These are phyloP conservation scores for Starmera dryadoides DNA, from an alignment of 805 yeast species.

Conservation along the genomic window DNA sequence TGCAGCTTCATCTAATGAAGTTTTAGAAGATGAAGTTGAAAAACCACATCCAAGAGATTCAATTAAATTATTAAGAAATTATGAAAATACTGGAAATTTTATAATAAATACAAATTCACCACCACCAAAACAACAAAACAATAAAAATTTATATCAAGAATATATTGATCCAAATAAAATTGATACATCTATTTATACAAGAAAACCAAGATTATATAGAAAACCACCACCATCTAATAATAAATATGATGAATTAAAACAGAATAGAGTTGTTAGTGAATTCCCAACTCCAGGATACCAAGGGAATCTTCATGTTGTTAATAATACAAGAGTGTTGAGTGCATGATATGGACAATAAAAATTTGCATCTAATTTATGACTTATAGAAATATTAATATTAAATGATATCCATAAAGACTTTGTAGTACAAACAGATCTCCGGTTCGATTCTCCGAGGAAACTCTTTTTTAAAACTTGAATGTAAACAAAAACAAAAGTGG, in stretches of 20 bases:
- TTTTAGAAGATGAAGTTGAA: neutral
- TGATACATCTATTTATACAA: conserved; percentile 1
- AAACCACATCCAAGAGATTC: conserved; percentile 2
- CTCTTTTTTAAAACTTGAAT: too few relatives aligned
- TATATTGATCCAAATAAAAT: neutral
- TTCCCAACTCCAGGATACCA: neutral
- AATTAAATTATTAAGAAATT: conserved; percentile 1
- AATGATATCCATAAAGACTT: too few relatives aligned
- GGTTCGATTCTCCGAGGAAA: too few relatives aligned
- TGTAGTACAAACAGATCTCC: too few relatives aligned
- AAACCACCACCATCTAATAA: neutral
- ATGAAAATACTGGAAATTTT: neutral
- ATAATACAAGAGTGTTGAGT: neutral
- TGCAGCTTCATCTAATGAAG: neutral
- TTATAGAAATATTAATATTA: too few relatives aligned
- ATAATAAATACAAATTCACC: neutral
- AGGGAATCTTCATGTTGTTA: neutral
- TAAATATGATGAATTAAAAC: neutral
- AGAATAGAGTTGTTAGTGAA: neutral
- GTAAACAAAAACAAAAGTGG: too few relatives aligned
- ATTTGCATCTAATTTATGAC: too few relatives aligned
- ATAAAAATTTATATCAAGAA: neutral
- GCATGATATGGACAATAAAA: too few relatives aligned
- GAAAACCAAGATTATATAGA: neutral
- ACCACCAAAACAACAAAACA: neutral